phyloP scores from a whole-genome alignment of 2,329 filamentous ascomycete genomes.

The Aspergillus carbonarius region DNA sequence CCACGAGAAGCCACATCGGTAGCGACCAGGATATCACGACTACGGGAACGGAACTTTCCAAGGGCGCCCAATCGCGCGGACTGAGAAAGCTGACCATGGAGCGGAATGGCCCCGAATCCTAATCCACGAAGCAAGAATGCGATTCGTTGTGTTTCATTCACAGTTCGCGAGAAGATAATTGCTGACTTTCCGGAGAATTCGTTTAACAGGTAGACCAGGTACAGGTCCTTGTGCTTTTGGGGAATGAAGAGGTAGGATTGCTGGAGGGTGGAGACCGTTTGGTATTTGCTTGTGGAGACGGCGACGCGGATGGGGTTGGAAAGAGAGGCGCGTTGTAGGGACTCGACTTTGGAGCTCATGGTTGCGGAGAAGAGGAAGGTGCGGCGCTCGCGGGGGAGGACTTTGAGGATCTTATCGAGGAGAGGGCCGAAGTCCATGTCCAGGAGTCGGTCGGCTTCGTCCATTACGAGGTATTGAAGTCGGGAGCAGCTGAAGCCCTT shows the following conservation, averaged over 20 bases:
- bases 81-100: conserved; percentile 90
- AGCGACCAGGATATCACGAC: conserved; percentile 80
- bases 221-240: conserved; percentile 82
- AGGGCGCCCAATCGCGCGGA: conserved; percentile 81
- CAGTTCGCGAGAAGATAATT: conserved; percentile 90
- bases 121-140: conserved; percentile 79
- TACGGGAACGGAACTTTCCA: conserved; percentile 80
- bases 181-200: conserved; percentile 81
- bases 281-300: conserved; percentile 79
- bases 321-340: conserved; percentile 82
- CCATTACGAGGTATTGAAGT: conserved; percentile 88
- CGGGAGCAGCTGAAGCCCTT: conserved; percentile 86
- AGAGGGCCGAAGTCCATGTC: conserved; percentile 94
- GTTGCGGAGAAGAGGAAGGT: conserved; percentile 95
- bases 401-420: conserved; percentile 89
- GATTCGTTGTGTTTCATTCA: conserved; percentile 84
- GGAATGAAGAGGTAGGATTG: conserved; percentile 87
- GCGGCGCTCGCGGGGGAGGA: conserved; percentile 71
- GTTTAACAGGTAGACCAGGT: conserved; percentile 81
- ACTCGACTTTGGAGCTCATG: conserved; percentile 91
- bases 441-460: conserved; percentile 87
- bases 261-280: conserved; percentile 84
- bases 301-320: conserved; percentile 80
- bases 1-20: conserved; percentile 93
- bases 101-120: conserved; percentile 84